Evolutionary conservation across 2,329 filamentous ascomycete species (phyloP), one percentile per base, ranked within the genome.

Genomic region (Myriosclerotinia scirpicola): DNA sequence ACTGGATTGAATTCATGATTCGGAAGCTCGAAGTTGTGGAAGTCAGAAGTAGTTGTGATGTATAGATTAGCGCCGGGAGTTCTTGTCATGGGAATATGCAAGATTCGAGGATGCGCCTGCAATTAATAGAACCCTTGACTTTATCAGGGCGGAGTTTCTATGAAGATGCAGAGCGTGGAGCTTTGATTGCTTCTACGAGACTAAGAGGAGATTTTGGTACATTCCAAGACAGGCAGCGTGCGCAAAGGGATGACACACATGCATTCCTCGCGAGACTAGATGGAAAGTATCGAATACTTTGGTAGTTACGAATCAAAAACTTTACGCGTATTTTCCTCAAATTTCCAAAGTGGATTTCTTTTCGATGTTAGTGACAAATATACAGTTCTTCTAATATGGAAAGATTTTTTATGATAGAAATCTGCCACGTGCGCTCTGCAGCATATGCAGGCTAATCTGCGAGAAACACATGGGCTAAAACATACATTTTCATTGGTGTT

Each of bases 401-500:
- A 34, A 34, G 30, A 34, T 5, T 34, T 34, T 34, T 34, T 34
- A 5, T 34, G 26, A 26, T 26, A 3, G 3, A 26, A 26, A 26
- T 26, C 30, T 5, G 6, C 15, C 55, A 22, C 42, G 42, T 60
- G 56, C 15, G 12, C 26, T 26, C 26, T 26, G 26, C 26, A 26
- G 26, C 46, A 48, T 59, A 26, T 22, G 6, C 54, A 56, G 22
- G 36, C 22, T 26, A 42, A 56, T n/a, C 7, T 5, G n/a, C 1
- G 20, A 50, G 44, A 48, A 61, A 61, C 44, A 61, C 44, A 52
- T 52, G 59, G 22, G 59, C 30, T 30, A n/a, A 52, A 61, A 52
- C 59, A 38, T 12, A 2, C 14, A 52, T 14, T 42, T 38, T 53
- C 8, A 62, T 62, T 62, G 59, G 59, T 53, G 34, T 62, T 62